Evolutionary conservation across 1,284 basidiomycete species (phyloP), one percentile per base, ranked within the genome.

Genomic region (Austroboletus novae-zelandiae): DNA sequence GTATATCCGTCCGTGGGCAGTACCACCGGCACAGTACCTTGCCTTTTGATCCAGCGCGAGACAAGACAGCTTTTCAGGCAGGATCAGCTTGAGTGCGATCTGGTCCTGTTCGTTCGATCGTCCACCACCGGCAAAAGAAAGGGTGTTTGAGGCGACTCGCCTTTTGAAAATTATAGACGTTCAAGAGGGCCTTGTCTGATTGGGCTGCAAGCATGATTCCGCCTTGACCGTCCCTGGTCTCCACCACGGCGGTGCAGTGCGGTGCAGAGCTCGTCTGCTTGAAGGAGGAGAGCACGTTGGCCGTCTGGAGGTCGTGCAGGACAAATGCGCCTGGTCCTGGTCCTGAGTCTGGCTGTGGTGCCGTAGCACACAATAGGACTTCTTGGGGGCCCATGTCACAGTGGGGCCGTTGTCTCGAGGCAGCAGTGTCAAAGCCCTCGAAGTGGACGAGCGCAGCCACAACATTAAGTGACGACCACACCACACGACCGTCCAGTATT

Each of bases 41-140:
- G 92, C 93, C 44, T 74, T 75, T 4, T 77, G 77, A 64, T 94
- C 91, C 6, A 91, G 67, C 3, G 88, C 77, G 37, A 98, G 78
- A 60, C 89, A 92, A 11, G 84, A 79, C 44, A 98, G 73, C 63
- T 89, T 91, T 67, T 98, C 94, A 0, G 96, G 93, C 0, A 98
- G 75, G 15, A 98, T 87, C 40, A 96, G 81, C 67, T 94, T 94
- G 45, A 89, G 70, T 43, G 85, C 80, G 43, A 94, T 76, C 78
- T 95, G 93, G 66, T 96, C 93, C 93, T 95, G 57, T 51, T 56
- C 45, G 41, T 51, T 23, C 25, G 37, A 45, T 14, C 3, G 45
- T 53, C 45, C 47, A 45, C 43, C 1, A 36, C 5, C 23, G 31
- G 51, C 37, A 37, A 45, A 20, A 13, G 32, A 31, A 31, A 3